Evolutionary conservation across 2,329 filamentous ascomycete species (phyloP), one percentile per base, ranked within the genome.

Genomic region (Monilinia polystroma): DNA sequence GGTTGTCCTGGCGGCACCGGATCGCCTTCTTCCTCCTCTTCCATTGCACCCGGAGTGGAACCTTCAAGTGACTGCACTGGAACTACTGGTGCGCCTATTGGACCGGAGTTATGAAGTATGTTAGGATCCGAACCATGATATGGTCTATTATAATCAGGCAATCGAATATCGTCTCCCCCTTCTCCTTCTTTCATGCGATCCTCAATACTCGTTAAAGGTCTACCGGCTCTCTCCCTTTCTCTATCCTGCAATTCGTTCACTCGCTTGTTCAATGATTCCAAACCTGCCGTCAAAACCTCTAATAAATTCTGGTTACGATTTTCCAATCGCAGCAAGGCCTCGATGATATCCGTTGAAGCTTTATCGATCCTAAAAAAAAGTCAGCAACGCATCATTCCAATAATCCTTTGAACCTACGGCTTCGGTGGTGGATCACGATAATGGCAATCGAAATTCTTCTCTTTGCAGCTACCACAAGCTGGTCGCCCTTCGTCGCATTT

Each of bases 381-480:
- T 75, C 72, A 75, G 73, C 65, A 55, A 51, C 12, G 43, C 41
- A 47, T 53, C 43, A 63, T 47, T 43, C 16, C 18, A 45, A 35
- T 29, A 18, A 20, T 12, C 38, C 82, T 66, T 85, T 77, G 55
- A 65, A 81, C 90, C 77, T 83, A 96, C 91, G 96, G 94, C 75
- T 96, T 95, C 20, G 92, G 92, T 29, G 92, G 90, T 7, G 95
- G 90, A 75, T 97, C 93, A 71, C 93, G 88, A 78, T 97, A 98
- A 77, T 91, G 89, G 80, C 92, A 99, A 64, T 88, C 84, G 43
- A 92, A 84, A 71, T 85, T 88, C 76, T 96, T 96, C 72, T 98
- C 93, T 73, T 90, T 90, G 77, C 95, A 99, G 73, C 89, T 92
- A 75, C 92, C 94, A 73, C 90, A 90, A 2, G 90, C 57, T 23